Evolutionary conservation across 768 basidiomycete genomes (phyloP).

Genomic region (Pulveroboletus sp.): DNA sequence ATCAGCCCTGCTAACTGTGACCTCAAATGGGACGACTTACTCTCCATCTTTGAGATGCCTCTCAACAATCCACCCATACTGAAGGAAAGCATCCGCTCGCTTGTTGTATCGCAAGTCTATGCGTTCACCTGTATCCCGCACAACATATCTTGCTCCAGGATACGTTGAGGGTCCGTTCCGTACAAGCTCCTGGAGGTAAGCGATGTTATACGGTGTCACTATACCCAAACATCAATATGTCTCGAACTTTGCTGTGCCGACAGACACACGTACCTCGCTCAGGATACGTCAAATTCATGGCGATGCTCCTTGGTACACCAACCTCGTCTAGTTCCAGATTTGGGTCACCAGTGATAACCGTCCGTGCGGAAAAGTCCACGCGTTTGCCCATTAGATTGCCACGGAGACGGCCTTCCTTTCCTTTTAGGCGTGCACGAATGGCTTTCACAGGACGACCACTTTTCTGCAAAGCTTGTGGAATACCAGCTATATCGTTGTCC

Average conservation of each 20-base stretch:
- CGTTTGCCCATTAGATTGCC: conserved; percentile 99
- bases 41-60: conserved; percentile 97
- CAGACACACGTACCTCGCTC: conserved; percentile 72
- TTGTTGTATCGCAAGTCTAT: conserved; percentile 97
- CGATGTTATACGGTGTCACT: conserved; percentile 98
- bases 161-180: conserved; percentile 92
- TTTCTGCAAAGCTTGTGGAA: conserved; percentile 95
- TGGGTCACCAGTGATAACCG: conserved; percentile 98
- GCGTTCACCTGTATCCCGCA: conserved; percentile 94
- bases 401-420: conserved; percentile 95
- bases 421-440: conserved; percentile 95
- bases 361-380: conserved; percentile 98
- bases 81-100: conserved; percentile 88
- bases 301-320: conserved; percentile 91
- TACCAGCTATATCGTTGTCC: conserved; percentile 99
- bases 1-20: not conserved
- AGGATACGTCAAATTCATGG: conserved; percentile 96
- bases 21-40: conserved; percentile 46
- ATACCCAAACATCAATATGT: conserved; percentile 9
- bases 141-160: conserved; percentile 94
- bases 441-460: conserved; percentile 97
- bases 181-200: conserved; percentile 89
- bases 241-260: not conserved
- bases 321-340: conserved; percentile 96
- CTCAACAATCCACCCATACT: conserved; percentile 99